Percentiles rank a stretch among this genome's conserved stretches.
phyloP scores from a whole-genome alignment of 805 yeast genomes.

The Millerago galiae region DNA sequence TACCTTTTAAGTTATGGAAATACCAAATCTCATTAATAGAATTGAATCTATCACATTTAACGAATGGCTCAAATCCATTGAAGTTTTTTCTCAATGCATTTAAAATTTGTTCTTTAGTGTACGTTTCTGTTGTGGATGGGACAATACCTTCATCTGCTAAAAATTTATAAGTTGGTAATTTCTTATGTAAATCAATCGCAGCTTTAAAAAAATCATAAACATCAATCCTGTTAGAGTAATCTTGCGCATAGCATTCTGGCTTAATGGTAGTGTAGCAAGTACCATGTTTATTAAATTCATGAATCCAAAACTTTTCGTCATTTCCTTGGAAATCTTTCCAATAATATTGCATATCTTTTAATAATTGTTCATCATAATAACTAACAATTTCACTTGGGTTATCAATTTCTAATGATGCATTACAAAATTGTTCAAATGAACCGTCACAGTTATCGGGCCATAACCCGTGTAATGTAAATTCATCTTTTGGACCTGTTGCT shows the following conservation, averaged over 20 bases:
- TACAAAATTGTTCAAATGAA: constrained; percentile 73
- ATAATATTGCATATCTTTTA: constrained; percentile 45
- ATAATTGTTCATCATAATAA: constrained; percentile 44
- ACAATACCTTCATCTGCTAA: constrained; percentile 61
- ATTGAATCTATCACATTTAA: constrained; percentile 50
- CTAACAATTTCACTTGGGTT: constrained; percentile 38
- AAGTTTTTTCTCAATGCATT: constrained; percentile 44
- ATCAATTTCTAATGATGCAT: constrained; percentile 46
- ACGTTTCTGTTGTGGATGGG: constrained; percentile 55
- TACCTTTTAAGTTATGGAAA: constrained; percentile 69
- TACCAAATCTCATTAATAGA: constrained; percentile 60
- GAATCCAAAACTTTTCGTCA: constrained; percentile 74
- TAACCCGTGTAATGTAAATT: constrained; percentile 77
- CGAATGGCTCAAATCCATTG: constrained; percentile 46
- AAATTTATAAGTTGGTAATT: constrained; percentile 62
- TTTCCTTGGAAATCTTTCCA: constrained; percentile 75
- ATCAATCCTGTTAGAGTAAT: constrained; percentile 22
- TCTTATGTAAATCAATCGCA: constrained; percentile 49
- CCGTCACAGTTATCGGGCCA: constrained; percentile 93
- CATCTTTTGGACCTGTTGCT: constrained; percentile 60
- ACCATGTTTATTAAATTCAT: constrained; percentile 92
- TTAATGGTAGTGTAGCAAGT: constrained; percentile 81
- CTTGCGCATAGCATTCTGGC: constrained; percentile 55
- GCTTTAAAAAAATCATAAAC: constrained; percentile 68
- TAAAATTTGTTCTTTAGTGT: constrained; percentile 49